phyloP scores from a whole-genome alignment of 2,329 filamentous ascomycete genomes.

The Calonectria pseudoturangicola region DNA sequence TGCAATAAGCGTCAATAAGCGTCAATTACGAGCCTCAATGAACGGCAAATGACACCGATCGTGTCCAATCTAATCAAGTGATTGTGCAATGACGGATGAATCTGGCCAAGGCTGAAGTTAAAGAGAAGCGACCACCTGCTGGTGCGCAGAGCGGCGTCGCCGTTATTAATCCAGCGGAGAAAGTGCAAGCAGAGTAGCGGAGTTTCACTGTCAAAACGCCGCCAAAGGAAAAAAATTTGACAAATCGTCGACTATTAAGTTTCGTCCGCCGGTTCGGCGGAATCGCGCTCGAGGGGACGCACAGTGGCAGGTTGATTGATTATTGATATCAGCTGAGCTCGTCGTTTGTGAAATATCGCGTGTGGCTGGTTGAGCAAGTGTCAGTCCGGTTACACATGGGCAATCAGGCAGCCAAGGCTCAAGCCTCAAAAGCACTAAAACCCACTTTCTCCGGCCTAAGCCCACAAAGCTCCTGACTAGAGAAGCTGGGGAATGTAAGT shows the following conservation, averaged over 20 bases:
- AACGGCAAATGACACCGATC: not conserved
- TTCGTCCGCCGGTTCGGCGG: conserved; percentile 16
- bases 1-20: conserved; percentile 2
- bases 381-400: not conserved
- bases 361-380: not conserved
- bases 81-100: not conserved
- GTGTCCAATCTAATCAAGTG: conserved; percentile 8
- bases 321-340: not conserved
- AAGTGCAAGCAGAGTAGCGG: conserved; percentile 22
- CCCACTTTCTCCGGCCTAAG: conserved; percentile 9
- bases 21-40: not conserved
- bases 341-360: not conserved
- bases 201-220: conserved; percentile 33
- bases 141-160: conserved; percentile 6
- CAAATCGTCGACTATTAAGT: not conserved
- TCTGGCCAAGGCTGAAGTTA: conserved; percentile 22
- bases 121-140: not conserved
- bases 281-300: not conserved
- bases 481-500: conserved; percentile 8
- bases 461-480: not conserved
- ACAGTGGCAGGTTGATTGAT: not conserved
- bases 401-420: not conserved
- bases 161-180: conserved; percentile 23
- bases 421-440: not conserved
- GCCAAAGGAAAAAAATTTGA: conserved; percentile 2